A percentile compares a stretch with the other conserved stretches of the same genome.
These are phyloP conservation scores for Trifolium dubium DNA, from an alignment of 306 rosid species.

Conservation along the genomic window DNA sequence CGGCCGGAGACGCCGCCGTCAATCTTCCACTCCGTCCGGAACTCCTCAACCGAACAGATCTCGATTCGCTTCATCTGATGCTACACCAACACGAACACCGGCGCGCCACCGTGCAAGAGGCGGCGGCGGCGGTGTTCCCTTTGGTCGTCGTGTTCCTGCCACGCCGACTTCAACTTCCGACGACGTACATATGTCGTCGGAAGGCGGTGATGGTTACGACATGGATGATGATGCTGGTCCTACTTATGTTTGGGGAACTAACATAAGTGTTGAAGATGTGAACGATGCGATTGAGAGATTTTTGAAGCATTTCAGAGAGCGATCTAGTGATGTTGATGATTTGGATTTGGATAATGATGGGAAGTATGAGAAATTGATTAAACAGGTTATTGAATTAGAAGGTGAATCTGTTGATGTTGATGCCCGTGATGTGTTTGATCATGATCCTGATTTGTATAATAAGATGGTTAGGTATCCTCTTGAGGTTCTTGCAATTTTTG, in stretches of 20 bases:
- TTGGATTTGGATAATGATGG: constrained; percentile 61
- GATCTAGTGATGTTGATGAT: constrained; percentile 48
- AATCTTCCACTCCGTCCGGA: constrained; percentile 67
- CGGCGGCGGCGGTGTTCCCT: not conserved
- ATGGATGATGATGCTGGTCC: constrained; percentile 85
- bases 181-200: constrained; percentile 70
- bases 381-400: constrained; percentile 69
- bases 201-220: constrained; percentile 80
- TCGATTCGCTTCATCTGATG: constrained; percentile 71
- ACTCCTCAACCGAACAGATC: constrained; percentile 67
- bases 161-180: constrained; percentile 84
- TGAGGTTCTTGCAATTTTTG: constrained; percentile 94
- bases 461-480: constrained; percentile 96
- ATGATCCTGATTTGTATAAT: constrained; percentile 85
- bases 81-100: constrained; percentile 69
- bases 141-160: constrained; percentile 42
- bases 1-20: constrained; percentile 55
- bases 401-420: constrained; percentile 82
- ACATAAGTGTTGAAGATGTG: constrained; percentile 93
- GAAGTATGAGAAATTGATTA: constrained; percentile 75
- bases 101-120: constrained; percentile 47
- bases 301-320: constrained; percentile 71
- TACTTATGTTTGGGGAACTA: constrained; percentile 93
- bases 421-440: constrained; percentile 83
- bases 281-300: constrained; percentile 81